Percentiles rank a stretch among this genome's conserved stretches.
These are phyloP conservation scores for Oligophagozyma castellii DNA, from an alignment of 1,139 yeast species.

Conservation along the genomic window DNA sequence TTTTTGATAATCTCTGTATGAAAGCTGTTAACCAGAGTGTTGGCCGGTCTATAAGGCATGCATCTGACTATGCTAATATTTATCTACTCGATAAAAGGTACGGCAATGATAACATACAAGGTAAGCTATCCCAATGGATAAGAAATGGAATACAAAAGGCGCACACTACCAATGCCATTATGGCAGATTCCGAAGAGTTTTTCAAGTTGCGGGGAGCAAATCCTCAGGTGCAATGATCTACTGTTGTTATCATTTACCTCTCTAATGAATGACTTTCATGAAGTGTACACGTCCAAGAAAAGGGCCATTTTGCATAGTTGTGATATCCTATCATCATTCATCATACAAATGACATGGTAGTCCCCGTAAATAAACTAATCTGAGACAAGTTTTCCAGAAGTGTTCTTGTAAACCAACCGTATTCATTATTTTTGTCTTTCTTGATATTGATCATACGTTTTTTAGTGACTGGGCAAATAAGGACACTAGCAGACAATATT, in stretches of 20 bases:
- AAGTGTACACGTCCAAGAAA: too few relatives aligned
- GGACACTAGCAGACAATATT: conserved; percentile 23
- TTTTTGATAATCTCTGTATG: conserved; percentile 81
- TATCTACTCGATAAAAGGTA: conserved; percentile 61
- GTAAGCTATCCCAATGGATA: conserved; percentile 73
- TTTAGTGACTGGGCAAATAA: conserved; percentile 26
- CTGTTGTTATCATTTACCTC: neutral
- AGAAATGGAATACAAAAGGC: conserved; percentile 28
- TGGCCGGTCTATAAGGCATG: conserved; percentile 84
- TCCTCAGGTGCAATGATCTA: neutral
- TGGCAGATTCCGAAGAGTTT: conserved; percentile 12
- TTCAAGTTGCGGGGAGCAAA: conserved; percentile 6
- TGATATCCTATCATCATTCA: conserved; percentile 1
- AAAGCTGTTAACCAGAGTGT: conserved; percentile 86
- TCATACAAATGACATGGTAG: conserved; percentile 8
- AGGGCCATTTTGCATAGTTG: neutral
- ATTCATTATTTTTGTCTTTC: conserved; percentile 19
- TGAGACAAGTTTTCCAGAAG: conserved; percentile 15
- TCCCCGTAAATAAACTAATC: conserved; percentile 21
- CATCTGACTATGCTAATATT: conserved; percentile 65
- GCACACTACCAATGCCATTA: conserved; percentile 8
- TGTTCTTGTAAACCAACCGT: conserved; percentile 24
- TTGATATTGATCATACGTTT: conserved; percentile 24
- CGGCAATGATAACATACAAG: conserved; percentile 32
- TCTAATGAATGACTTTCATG: neutral